Evolutionary conservation across 2,329 filamentous ascomycete genomes (phyloP).

Genomic region (Phialophora tarda): DNA sequence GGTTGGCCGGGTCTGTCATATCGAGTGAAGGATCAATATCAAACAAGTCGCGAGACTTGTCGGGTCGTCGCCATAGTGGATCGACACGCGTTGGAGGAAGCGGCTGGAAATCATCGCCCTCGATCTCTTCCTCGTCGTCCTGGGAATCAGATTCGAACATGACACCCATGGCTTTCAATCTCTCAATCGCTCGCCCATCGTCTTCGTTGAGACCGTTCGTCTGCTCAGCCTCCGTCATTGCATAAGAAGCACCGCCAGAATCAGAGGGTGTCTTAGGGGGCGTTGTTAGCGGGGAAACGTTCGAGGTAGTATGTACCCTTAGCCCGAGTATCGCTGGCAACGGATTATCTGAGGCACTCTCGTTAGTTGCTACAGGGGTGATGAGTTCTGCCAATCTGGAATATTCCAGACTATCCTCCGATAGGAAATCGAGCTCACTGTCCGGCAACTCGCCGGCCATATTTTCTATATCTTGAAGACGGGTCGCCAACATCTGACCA

Average conservation of each 20-base stretch:
- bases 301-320: neutral
- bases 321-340: neutral
- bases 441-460: neutral
- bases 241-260: neutral
- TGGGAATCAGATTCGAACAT: conserved; percentile 34
- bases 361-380: neutral
- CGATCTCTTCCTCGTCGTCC: conserved; percentile 14
- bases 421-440: neutral
- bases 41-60: conserved; percentile 22
- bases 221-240: neutral
- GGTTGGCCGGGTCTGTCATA: conserved; percentile 5
- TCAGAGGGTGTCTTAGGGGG: neutral
- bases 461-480: neutral
- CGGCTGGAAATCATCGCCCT: conserved; percentile 8
- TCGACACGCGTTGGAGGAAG: conserved; percentile 12
- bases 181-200: conserved; percentile 18
- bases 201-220: conserved; percentile 13
- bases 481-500: neutral
- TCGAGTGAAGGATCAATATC: conserved; percentile 17
- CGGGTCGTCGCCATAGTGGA: conserved; percentile 17
- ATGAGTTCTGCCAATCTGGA: neutral
- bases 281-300: neutral
- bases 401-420: neutral
- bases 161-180: conserved; percentile 27
- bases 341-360: neutral